These are phyloP conservation scores for Pichia sp. DNA, from an alignment of 1,139 yeast species.

Conservation along the genomic window DNA sequence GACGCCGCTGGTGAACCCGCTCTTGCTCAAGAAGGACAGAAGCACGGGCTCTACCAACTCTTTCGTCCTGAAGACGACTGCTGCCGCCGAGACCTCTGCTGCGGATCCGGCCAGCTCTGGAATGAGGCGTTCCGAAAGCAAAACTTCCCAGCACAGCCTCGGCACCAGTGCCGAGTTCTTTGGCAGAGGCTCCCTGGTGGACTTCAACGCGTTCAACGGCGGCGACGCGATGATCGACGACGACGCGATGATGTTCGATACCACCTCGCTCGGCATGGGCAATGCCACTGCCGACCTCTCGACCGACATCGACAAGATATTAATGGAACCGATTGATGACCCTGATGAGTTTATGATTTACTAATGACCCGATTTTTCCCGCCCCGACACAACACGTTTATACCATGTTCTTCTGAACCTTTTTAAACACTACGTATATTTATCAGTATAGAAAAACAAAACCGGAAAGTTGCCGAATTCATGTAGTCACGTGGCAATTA, in stretches of 20 bases:
- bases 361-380: background rate
- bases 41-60: background rate
- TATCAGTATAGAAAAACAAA: background rate
- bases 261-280: background rate
- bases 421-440: background rate
- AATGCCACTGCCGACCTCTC: background rate
- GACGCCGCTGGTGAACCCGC: constrained; percentile 13
- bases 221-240: constrained; percentile 14
- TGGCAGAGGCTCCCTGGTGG: constrained; percentile 13
- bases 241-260: constrained; percentile 5
- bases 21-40: constrained; percentile 6
- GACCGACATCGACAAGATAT: background rate
- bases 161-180: constrained; percentile 6
- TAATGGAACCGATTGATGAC: constrained; percentile 4
- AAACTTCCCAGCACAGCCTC: constrained; percentile 6
- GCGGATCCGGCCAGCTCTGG: background rate
- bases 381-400: background rate
- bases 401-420: background rate
- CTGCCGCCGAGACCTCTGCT: background rate
- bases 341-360: constrained; percentile 16
- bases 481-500: background rate
- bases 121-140: constrained; percentile 12
- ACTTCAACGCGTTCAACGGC: constrained; percentile 13
- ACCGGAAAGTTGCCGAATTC: background rate
- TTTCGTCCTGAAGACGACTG: background rate